Evolutionary conservation across 176 grass and related monocot species (phyloP).

Genomic region (Sorghum bicolor): DNA sequence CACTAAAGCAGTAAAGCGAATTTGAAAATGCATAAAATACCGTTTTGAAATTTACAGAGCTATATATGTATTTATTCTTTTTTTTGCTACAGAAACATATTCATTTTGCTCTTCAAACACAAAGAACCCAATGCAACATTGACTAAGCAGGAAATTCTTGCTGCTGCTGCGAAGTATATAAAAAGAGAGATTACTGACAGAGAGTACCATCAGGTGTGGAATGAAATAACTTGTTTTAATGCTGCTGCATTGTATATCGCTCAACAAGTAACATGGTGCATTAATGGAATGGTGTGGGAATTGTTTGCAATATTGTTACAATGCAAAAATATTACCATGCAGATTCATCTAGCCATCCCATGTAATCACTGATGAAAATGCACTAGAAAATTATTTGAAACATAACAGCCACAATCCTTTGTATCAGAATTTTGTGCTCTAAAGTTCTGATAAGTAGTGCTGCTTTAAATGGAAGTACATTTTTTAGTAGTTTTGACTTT

Average conservation of each 20-base stretch:
- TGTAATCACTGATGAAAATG: background rate
- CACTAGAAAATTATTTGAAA: background rate
- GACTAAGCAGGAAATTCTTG: slow-evolving; percentile 57
- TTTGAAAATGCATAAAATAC: background rate
- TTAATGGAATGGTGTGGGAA: background rate
- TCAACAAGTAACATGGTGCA: background rate
- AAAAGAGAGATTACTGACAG: slow-evolving; percentile 43
- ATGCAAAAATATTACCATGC: background rate
- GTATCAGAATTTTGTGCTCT: background rate
- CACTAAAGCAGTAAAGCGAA: background rate
- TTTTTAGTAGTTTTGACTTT: background rate
- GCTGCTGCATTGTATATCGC: background rate
- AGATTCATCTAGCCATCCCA: background rate
- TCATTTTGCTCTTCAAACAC: slow-evolving; percentile 42
- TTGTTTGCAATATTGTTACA: background rate
- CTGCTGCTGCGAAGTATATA: background rate
- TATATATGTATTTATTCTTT: slow-evolving; percentile 9
- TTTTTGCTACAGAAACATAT: slow-evolving; percentile 33
- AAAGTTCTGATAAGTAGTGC: background rate
- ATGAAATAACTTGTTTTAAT: slow-evolving; percentile 11
- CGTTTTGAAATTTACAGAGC: slow-evolving; percentile 15
- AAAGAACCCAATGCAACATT: slow-evolving; percentile 37
- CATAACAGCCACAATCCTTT: background rate
- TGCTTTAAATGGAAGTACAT: background rate
- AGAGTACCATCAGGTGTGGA: slow-evolving; percentile 64